phyloP scores from a whole-genome alignment of 2,329 filamentous ascomycete species.

The Lecanosticta acicola region DNA sequence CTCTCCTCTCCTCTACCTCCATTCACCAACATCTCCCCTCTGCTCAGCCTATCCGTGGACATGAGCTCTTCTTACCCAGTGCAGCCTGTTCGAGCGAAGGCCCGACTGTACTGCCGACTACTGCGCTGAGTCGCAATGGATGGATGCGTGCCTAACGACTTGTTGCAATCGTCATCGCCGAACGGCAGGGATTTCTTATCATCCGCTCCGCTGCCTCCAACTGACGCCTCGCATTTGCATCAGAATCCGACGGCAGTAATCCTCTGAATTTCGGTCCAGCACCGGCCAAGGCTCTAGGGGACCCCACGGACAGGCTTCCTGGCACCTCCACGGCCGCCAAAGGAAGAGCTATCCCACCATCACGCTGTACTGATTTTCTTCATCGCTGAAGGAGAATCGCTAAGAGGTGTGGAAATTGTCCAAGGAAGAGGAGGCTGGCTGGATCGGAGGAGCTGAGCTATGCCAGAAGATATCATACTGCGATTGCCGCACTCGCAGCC shows the following conservation, averaged over 20 bases:
- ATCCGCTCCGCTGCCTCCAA: not conserved
- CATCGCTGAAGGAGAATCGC: too few species aligned
- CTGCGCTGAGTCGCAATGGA: too few species aligned
- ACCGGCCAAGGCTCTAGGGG: constrained; percentile 1
- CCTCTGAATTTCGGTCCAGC: not conserved
- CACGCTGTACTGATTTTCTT: not conserved
- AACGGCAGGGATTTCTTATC: not conserved
- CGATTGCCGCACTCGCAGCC: not conserved
- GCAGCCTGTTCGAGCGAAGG: too few species aligned
- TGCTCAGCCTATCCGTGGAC: not conserved
- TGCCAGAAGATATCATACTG: not conserved
- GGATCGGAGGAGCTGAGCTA: not conserved
- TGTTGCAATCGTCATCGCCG: too few species aligned
- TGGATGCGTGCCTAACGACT: too few species aligned
- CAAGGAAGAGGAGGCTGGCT: not conserved
- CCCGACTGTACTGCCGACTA: too few species aligned
- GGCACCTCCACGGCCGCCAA: not conserved
- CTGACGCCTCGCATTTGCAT: not conserved
- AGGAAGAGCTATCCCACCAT: not conserved
- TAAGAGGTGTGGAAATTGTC: not conserved
- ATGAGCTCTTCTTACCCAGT: too few species aligned
- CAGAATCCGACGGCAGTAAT: not conserved
- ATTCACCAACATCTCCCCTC: not conserved
- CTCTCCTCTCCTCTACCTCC: not conserved
- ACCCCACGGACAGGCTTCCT: constrained; percentile 3